These are phyloP conservation scores for Astrocystis sublimbata DNA, from an alignment of 495 filamentous ascomycete species.

Conservation along the genomic window DNA sequence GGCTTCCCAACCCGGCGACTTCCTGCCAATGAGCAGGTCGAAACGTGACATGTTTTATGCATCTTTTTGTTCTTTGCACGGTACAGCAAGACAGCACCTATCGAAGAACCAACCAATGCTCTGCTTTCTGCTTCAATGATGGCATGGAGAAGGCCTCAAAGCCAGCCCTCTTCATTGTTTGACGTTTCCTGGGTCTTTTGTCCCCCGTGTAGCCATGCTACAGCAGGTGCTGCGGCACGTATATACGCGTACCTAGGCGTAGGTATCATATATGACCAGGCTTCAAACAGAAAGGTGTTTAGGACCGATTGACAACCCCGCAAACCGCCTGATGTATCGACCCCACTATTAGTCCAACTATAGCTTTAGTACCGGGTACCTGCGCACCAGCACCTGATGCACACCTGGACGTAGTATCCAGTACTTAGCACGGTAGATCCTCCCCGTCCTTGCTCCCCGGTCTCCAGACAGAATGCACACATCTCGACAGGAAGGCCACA, in stretches of 20 bases:
- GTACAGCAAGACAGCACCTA: not conserved
- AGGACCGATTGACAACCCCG: conserved; percentile 14
- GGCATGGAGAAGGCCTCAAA: not conserved
- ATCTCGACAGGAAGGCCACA: conserved; percentile 5
- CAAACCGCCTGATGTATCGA: not conserved
- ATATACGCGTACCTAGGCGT: not conserved
- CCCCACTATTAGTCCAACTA: not conserved
- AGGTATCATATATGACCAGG: not conserved
- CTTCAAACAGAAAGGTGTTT: not conserved
- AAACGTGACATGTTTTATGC: conserved; percentile 8
- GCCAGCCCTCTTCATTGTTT: conserved; percentile 1
- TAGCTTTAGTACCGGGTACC: not conserved
- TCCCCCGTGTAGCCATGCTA: not conserved
- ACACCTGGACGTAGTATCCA: not conserved
- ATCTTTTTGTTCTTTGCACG: not conserved
- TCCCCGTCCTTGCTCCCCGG: not conserved
- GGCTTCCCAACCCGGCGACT: conserved; percentile 4
- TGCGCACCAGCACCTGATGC: not conserved
- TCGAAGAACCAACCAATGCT: not conserved
- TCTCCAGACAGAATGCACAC: not conserved
- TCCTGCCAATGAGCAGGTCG: not conserved
- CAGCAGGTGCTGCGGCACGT: no score
- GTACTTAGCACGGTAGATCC: conserved; percentile 1
- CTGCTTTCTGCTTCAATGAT: conserved; percentile 3
- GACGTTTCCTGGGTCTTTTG: not conserved